Conservation (phyloP, 2,329 filamentous ascomycete species). For the Penicillium crustosum region DNA sequence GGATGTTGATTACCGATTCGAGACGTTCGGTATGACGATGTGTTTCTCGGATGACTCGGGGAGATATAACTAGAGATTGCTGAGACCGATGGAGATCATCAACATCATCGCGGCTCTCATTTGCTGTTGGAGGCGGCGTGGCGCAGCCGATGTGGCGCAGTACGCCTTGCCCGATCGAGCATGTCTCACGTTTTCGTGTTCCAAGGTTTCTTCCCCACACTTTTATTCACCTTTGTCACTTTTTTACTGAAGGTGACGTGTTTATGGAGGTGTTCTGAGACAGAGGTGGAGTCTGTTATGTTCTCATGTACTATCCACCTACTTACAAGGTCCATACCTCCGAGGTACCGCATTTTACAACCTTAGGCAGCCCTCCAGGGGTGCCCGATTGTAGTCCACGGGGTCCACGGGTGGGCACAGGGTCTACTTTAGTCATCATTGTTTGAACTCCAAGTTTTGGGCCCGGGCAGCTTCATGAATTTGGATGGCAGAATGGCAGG, state of each 20-base stretch:
- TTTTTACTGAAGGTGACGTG: background rate
- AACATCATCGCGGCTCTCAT: slow-evolving; percentile 21
- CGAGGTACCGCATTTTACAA: background rate
- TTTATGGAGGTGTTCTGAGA: background rate
- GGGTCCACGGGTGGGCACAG: background rate
- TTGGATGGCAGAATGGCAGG: background rate
- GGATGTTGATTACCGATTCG: background rate
- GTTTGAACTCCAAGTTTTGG: background rate
- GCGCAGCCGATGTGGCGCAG: slow-evolving; percentile 16
- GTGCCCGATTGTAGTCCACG: background rate
- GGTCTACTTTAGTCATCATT: background rate
- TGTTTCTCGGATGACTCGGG: slow-evolving; percentile 3
- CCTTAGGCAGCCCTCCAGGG: background rate
- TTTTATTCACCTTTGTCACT: background rate
- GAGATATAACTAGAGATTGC: slow-evolving; percentile 6
- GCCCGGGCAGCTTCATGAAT: background rate
- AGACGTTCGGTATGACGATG: background rate
- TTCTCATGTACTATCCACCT: background rate
- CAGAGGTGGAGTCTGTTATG: background rate
- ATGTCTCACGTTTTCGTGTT: background rate
- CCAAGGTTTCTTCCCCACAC: slow-evolving; percentile 13
- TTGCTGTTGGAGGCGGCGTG: slow-evolving; percentile 11
- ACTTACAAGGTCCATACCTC: background rate
- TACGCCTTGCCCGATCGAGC: background rate
- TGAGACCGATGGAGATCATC: slow-evolving; percentile 13